Evolutionary conservation across 441 rosid genomes (phyloP).

Genomic region (Adansonia gregorii): DNA sequence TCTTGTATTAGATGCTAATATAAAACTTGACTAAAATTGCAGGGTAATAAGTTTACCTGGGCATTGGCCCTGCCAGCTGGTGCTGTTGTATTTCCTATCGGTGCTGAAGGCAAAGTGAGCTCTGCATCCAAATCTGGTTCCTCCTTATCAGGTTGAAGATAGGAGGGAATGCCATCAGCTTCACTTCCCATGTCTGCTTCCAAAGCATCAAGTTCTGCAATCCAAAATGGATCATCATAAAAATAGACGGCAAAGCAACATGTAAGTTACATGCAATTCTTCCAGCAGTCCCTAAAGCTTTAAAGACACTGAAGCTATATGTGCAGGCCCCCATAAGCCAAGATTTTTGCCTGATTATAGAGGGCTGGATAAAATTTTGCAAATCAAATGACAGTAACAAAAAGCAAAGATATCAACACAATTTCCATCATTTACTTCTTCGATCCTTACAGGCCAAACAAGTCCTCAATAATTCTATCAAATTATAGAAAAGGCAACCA

Average conservation of each 20-base stretch:
- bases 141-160: conserved; percentile 85
- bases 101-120: conserved; percentile 84
- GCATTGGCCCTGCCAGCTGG: conserved; percentile 58
- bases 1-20: neutral
- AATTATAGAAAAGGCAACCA: conserved; percentile 8
- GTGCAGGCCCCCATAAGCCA: neutral
- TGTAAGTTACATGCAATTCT: neutral
- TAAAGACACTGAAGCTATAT: neutral
- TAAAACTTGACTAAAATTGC: conserved; percentile 7
- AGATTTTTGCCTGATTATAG: neutral
- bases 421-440: neutral
- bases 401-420: neutral
- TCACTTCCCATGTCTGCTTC: conserved; percentile 96
- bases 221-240: conserved; percentile 14
- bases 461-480: neutral
- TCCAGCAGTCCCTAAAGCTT: neutral
- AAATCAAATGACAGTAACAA: neutral
- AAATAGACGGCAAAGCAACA: neutral
- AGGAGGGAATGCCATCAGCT: conserved; percentile 82
- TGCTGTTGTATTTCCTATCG: conserved; percentile 59
- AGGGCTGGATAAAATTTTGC: neutral
- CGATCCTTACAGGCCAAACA: neutral
- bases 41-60: conserved; percentile 51
- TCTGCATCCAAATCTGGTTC: conserved; percentile 66
- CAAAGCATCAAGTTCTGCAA: conserved; percentile 92